phyloP scores from a whole-genome alignment of 2,329 filamentous ascomycete species.

The Scedosporium dehoogii region DNA sequence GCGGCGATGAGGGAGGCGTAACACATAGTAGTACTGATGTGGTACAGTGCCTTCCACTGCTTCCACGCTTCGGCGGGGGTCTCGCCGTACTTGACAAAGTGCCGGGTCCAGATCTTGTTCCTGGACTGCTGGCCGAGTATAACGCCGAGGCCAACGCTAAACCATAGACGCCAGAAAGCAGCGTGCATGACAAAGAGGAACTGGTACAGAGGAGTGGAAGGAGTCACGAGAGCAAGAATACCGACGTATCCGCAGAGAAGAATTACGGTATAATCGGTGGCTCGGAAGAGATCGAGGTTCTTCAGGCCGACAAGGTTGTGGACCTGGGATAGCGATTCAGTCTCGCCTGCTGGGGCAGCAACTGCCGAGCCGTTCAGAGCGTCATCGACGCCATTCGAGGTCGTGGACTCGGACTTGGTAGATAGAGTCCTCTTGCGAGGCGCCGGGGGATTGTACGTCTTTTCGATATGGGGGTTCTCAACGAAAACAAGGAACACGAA shows the following conservation, averaged over 20 bases:
- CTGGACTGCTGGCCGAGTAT: slow-evolving; percentile 80
- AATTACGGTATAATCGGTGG: slow-evolving; percentile 72
- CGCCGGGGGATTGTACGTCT: slow-evolving; percentile 86
- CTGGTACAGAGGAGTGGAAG: slow-evolving; percentile 66
- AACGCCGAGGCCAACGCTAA: slow-evolving; percentile 75
- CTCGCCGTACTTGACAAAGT: slow-evolving; percentile 96
- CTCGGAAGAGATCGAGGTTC: slow-evolving; percentile 82
- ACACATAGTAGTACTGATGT: slow-evolving; percentile 84
- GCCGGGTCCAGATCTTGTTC: slow-evolving; percentile 88
- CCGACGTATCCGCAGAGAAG: slow-evolving; percentile 69
- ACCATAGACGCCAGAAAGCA: slow-evolving; percentile 80
- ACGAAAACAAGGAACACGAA: slow-evolving; percentile 86
- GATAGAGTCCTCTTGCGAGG: slow-evolving; percentile 49
- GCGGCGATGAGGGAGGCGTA: slow-evolving; percentile 83
- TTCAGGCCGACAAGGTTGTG: slow-evolving; percentile 75
- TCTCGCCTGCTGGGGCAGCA: slow-evolving; percentile 15
- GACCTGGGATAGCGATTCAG: slow-evolving; percentile 50
- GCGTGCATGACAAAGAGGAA: slow-evolving; percentile 74
- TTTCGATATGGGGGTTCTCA: slow-evolving; percentile 96
- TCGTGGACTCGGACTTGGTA: slow-evolving; percentile 20
- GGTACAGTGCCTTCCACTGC: slow-evolving; percentile 95
- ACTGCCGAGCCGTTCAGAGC: slow-evolving; percentile 12
- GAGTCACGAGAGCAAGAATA: slow-evolving; percentile 63
- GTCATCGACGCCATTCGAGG: background rate
- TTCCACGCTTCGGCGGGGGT: slow-evolving; percentile 86